These are phyloP conservation scores for Alternaria brassicicola DNA, from an alignment of 2,329 filamentous ascomycete genomes.

Conservation along the genomic window DNA sequence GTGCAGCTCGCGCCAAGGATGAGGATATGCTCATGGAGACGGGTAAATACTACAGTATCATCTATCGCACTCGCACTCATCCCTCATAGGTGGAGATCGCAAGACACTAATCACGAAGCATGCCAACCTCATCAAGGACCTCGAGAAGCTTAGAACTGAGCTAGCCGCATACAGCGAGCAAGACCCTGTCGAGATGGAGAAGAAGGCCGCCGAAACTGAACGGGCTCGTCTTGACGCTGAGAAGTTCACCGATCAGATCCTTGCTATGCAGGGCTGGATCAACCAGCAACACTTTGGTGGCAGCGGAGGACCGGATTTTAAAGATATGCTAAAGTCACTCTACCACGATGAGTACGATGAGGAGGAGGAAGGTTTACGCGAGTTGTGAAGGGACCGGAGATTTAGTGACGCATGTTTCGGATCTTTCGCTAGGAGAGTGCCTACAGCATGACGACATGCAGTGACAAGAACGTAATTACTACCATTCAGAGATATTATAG, in stretches of 20 bases:
- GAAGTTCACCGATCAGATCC: constrained; percentile 53
- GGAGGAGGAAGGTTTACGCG: constrained; percentile 59
- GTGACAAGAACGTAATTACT: background rate
- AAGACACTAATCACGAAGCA: constrained; percentile 49
- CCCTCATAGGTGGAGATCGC: constrained; percentile 36
- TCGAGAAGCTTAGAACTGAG: constrained; percentile 49
- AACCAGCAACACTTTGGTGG: constrained; percentile 47
- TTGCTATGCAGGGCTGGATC: constrained; percentile 55
- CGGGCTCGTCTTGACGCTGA: constrained; percentile 42
- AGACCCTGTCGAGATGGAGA: constrained; percentile 54
- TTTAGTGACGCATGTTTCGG: background rate
- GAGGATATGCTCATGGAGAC: constrained; percentile 45
- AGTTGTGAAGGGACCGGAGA: constrained; percentile 22
- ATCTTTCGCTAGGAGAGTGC: background rate
- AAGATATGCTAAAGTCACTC: constrained; percentile 52
- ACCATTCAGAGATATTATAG: background rate
- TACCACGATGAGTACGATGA: constrained; percentile 62
- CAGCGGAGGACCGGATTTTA: constrained; percentile 46
- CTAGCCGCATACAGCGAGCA: constrained; percentile 54
- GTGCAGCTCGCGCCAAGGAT: constrained; percentile 48
- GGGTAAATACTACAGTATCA: constrained; percentile 23
- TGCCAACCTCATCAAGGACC: constrained; percentile 43
- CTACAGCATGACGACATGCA: background rate
- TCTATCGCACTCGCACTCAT: background rate
- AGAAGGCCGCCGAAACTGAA: constrained; percentile 44